Percentiles rank a stretch among this genome's conserved stretches.
These are phyloP conservation scores for Paracorniculantispora psalliotae DNA, from an alignment of 2,329 filamentous ascomycete species.

Conservation along the genomic window DNA sequence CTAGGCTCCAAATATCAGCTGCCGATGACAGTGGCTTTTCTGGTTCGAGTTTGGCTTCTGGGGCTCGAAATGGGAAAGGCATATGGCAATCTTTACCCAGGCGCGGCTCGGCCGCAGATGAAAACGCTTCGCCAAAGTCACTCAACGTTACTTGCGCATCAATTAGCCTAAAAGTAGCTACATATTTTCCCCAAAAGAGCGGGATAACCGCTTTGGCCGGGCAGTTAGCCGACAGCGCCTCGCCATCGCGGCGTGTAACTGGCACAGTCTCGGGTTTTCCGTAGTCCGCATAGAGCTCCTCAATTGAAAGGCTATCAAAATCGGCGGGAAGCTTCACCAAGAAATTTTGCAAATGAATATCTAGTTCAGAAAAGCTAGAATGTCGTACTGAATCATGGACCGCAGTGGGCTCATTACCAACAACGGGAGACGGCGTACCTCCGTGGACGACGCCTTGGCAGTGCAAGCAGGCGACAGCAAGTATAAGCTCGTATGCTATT, in stretches of 20 bases:
- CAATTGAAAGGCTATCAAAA: conserved; percentile 20
- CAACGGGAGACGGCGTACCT: no score
- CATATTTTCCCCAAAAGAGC: conserved; percentile 30
- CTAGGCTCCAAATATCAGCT: conserved; percentile 37
- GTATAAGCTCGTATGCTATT: conserved; percentile 24
- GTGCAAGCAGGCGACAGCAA: conserved; percentile 27
- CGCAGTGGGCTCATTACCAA: no score
- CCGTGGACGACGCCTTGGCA: conserved; percentile 28
- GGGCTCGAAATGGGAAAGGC: conserved; percentile 26
- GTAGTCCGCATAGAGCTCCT: conserved; percentile 24
- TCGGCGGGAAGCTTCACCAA: conserved; percentile 22
- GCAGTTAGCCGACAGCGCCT: conserved; percentile 21
- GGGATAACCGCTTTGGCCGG: conserved; percentile 26
- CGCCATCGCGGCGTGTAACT: conserved; percentile 18
- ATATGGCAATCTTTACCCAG: conserved; percentile 23
- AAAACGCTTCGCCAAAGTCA: conserved; percentile 35
- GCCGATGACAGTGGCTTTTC: conserved; percentile 21
- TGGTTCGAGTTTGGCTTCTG: conserved; percentile 33
- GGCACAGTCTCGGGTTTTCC: conserved; percentile 21
- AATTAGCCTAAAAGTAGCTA: conserved; percentile 24
- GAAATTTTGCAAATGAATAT: conserved; percentile 31
- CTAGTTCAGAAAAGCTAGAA: conserved; percentile 15
- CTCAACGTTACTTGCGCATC: conserved; percentile 21
- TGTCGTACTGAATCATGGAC: no score
- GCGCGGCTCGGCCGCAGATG: conserved; percentile 18